Base-by-base conservation (phyloP, 2,329 filamentous ascomycete genomes). In the Colletotrichum siamense region DNA sequence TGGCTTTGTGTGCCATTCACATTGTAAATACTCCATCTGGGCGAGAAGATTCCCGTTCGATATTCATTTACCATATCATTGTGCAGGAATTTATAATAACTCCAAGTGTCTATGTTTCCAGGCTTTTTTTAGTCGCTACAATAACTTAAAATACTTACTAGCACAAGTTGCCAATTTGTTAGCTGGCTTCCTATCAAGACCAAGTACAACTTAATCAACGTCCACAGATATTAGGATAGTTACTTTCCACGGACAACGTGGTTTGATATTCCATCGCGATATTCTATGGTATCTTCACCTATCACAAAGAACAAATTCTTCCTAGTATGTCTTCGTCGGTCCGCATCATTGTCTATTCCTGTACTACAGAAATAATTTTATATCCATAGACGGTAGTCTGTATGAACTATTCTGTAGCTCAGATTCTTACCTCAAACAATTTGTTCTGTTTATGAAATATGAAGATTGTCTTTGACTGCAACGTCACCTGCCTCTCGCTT, bases 1-100 rank as follows among this genome's bases (percentile, higher is more conserved):
- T 52, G 44, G 44, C 44, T 52, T 52, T 52, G n/a, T 22, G 44
- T 24, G n/a, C n/a, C n/a, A 13, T 52, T 52, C 10, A 22, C n/a
- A 52, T 52, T 4, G n/a, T n/a, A 12, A n/a, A n/a, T n/a, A 12
- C n/a, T 52, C 44, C n/a, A 22, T 52, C 7, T 22, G n/a, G 7
- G n/a, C 44, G 44, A 22, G 10, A 4, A 52, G n/a, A 52, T 52
- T 22, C 3, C 44, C n/a, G 44, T 52, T 52, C n/a, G 6, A 22
- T 52, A 52, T 22, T 22, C n/a, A n/a, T 52, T 13, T 22, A 13
- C 44, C n/a, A 24, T 52, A 8, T 1, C 0, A 49, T 10, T 49
- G 5, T 10, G 39, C 18, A n/a, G 6, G 1, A 2, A 49, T n/a
- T 3, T 0, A 4, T 0, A 12, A 6, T n/a, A 12, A 7, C 4